Base-by-base conservation (phyloP, 371 early-diverging fungal species). In the Mortierella sp. region DNA sequence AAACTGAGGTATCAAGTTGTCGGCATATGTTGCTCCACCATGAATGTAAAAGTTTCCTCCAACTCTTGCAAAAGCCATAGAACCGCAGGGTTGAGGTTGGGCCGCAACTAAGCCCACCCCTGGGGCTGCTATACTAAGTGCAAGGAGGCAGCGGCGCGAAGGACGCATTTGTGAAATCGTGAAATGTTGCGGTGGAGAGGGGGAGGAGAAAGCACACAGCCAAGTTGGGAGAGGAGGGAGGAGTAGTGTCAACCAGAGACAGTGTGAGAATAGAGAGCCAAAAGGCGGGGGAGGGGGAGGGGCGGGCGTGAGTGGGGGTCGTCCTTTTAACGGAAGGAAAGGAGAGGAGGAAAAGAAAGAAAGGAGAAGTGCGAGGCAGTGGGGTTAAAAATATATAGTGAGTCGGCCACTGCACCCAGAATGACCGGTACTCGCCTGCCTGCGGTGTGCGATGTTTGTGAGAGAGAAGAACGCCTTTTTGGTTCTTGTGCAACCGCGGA, bases 31-130 rank as follows among this genome's bases (percentile, higher is more conserved):
- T 0, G 67, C 54, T 16, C 73, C 73, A 14, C 67, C 58, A 17
- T 73, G 73, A 40, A 73, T 44, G 16, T 59, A 66, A 31, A 73
- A 67, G 17, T 21, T 49, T n/a, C 19, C 53, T 2, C 73, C 73
- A 17, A 73, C 52, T 21, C 45, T 55, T 8, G 73, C 63, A 46
- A 66, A 73, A 3, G 73, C 67, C 13, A 50, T n/a, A 6, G 54
- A 61, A 19, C 67, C 73, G 14, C 41, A 21, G 37, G 62, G 19
- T n/a, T 54, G 50, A 7, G 73, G 27, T 14, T 60, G 59, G 5
- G 44, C 54, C 5, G 37, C 19, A 24, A 43, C 45, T 25, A 45
- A 52, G 60, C 19, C 43, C 31, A 27, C 17, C 19, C 43, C 5
- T 16, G 39, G 22, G 14, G 17, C 25, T 46, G 58, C 57, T 47